Evolutionary conservation across 345 rosid genomes (phyloP), one percentile per base, ranked within the genome.

Genomic region (Aegle marmelos): DNA sequence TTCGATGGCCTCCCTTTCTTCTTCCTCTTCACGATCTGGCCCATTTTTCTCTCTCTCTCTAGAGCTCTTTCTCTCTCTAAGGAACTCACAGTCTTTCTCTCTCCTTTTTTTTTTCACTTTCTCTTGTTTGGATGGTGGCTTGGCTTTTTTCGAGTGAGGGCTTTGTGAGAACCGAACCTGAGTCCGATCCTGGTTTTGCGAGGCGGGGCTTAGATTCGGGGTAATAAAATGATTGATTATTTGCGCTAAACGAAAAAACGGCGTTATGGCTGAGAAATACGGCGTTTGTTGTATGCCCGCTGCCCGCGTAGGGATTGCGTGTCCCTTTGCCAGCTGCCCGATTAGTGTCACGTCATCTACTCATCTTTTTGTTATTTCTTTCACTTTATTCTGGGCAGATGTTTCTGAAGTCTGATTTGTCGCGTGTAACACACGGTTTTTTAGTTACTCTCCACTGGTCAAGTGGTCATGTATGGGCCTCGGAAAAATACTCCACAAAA

Each of bases 1-100:
- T 93, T 95, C 74, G 98, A 88, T 11, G 98, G 98, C 86, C 97
- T 89, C 39, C 98, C 98, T 87, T 92, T 93, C 97, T 86, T 95
- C 95, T 91, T 90, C 89, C 93, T 84, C 87, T 91, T 91, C 86
- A 80, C 93, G 94, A 90, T 91, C 97, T 93, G 98, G 76, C 90
- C 91, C 98, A 93, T 95, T 73, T 81, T 31, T 80, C 77, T 82
- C 78, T 76, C 82, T 72, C 89, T 83, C 83, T 75, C 83, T 79
- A 83, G 80, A 85, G 83, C 82, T 56, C 75, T 62, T 39, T 81
- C 82, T 80, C 72, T 77, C 71, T 78, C 60, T 45, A 11, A 45
- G 13, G 50, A 45, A 45, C 50, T 13, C 50, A 13, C 50, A 45
- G 50, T 3, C 50, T 95, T 75, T 81, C 39, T 80, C 77, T 82